A percentile compares a stretch with the other conserved stretches of the same genome.
Conservation (phyloP, 345 rosid genomes). For the Populus nigra region DNA sequence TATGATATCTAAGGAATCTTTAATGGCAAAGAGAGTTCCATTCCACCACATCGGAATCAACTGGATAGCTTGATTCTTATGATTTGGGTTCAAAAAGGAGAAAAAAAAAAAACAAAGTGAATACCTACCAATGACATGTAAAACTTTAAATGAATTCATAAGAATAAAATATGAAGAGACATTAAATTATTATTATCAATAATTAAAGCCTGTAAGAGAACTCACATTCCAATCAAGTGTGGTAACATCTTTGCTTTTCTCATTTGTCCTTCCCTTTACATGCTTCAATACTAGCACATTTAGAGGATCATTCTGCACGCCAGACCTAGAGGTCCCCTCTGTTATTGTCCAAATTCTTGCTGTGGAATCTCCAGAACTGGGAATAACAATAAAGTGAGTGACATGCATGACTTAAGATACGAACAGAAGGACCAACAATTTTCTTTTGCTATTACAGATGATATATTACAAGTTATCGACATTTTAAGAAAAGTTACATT, state of each 20-base stretch:
- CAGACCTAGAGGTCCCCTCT: constrained; percentile 54
- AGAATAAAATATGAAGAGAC: not conserved
- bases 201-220: constrained; percentile 11
- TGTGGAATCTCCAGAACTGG: constrained; percentile 96
- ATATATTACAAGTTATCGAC: not conserved
- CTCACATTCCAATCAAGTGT: constrained; percentile 99
- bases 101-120: too few species aligned
- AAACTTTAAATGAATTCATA: too few species aligned
- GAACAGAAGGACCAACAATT: not conserved
- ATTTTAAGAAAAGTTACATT: not conserved
- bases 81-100: too few species aligned
- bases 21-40: too few species aligned
- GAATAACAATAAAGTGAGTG: constrained; percentile 7
- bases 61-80: too few species aligned
- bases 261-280: constrained; percentile 89
- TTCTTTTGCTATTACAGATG: not conserved
- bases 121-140: too few species aligned
- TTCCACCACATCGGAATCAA: too few species aligned
- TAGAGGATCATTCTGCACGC: constrained; percentile 44
- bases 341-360: constrained; percentile 95
- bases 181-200: not conserved
- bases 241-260: constrained; percentile 98
- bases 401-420: constrained; percentile 3
- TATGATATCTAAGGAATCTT: too few species aligned
- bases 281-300: constrained; percentile 79